Evolutionary conservation across 106 monocot species (phyloP), one percentile per base, ranked within the genome.

Genomic region (Allium fistulosum): DNA sequence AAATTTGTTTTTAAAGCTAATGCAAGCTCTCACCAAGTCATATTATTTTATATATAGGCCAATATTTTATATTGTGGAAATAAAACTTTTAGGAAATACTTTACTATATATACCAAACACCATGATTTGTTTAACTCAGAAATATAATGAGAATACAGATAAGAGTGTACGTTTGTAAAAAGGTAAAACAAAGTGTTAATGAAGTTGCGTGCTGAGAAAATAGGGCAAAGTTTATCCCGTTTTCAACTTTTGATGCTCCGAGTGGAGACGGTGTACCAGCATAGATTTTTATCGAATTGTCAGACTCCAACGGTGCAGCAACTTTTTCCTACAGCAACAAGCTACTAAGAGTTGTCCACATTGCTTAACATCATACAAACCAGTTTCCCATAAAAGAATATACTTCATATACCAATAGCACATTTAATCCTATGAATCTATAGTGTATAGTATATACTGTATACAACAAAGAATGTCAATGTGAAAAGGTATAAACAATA

Each of bases 151-250:
- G 58, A 22, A 60, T 5, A 56, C 62, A 63, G 22, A 62, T 1
- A 3, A 28, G 28, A 28, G 3, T 28, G 28, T 64, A 91, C 88
- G 80, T 76, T 51, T 74, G 70, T 16, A 59, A 57, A 14, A 75
- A 69, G 53, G 79, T 73, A 65, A 94, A 73, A 57, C 90, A 94
- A 65, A 94, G 82, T 50, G 71, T 80, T 48, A 94, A 77, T 26
- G 85, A 82, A 59, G 80, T 79, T 63, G 94, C 90, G 82, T 94
- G 76, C 58, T 76, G 75, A 12, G 94, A 94, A 71, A 90, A 94
- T 46, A 94, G 65, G 51, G 94, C 80, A 79, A 94, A 94, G 69
- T 94, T 94, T 57, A 87, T 72, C 51, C 82, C 87, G 28, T 69
- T 73, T 61, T 94, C 87, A 68, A 81, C 74, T 58, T 80, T 61